Percentiles rank a stretch among this genome's conserved stretches.
Conservation (phyloP, 257 asterid genomes). For the Solanum piurae region DNA sequence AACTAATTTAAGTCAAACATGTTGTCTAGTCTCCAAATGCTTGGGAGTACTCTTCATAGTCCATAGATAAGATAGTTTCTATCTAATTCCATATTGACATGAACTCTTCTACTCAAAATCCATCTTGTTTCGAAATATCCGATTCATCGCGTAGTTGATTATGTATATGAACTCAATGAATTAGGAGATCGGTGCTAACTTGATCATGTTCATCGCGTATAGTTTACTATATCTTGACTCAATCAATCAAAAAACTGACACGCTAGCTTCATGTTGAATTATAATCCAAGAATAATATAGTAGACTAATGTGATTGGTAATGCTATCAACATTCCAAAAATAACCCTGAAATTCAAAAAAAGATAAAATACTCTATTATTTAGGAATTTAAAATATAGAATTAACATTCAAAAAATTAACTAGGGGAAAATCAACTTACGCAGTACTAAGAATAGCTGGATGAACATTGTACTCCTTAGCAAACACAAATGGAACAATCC, state of each 20-base stretch:
- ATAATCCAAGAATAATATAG: conserved; percentile 48
- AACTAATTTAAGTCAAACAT: background rate
- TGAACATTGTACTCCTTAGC: conserved; percentile 21
- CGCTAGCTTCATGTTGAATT: background rate
- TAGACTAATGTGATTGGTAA: conserved; percentile 52
- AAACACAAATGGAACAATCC: conserved; percentile 23
- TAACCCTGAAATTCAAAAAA: conserved; percentile 23
- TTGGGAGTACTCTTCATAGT: background rate
- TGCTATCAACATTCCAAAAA: conserved; percentile 60
- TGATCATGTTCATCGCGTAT: background rate
- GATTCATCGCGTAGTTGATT: background rate
- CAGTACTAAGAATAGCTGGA: conserved; percentile 20
- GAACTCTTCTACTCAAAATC: background rate
- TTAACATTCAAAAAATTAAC: background rate
- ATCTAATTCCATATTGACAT: conserved; percentile 1
- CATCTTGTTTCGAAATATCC: background rate
- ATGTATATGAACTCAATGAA: background rate
- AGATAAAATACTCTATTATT: background rate
- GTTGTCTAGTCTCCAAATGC: background rate
- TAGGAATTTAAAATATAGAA: background rate
- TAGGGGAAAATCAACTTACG: background rate
- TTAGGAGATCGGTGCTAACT: background rate
- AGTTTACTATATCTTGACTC: background rate
- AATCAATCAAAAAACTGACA: background rate
- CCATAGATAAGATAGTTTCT: background rate